phyloP scores from a whole-genome alignment of 2,329 filamentous ascomycete genomes.

The Alternaria solani region DNA sequence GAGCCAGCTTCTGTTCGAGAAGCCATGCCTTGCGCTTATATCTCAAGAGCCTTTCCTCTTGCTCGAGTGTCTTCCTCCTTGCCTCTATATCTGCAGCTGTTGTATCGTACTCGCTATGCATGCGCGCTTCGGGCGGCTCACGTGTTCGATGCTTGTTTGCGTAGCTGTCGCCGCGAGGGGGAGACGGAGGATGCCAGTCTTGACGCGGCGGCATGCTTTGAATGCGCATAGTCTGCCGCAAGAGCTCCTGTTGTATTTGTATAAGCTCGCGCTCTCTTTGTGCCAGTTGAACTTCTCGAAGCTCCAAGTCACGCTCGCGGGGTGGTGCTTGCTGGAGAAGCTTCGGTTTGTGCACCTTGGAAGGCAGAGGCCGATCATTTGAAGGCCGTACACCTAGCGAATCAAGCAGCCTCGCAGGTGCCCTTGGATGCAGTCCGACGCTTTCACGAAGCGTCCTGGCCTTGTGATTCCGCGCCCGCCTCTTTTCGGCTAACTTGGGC shows the following conservation, averaged over 20 bases:
- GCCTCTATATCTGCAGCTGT: slow-evolving; percentile 10
- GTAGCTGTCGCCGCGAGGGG: background rate
- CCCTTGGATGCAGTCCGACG: background rate
- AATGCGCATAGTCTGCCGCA: slow-evolving; percentile 3
- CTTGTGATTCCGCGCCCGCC: background rate
- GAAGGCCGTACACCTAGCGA: background rate
- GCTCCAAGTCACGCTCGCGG: slow-evolving; percentile 6
- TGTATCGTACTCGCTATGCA: background rate
- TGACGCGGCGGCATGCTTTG: background rate
- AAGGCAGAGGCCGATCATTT: background rate
- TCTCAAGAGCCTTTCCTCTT: slow-evolving; percentile 15
- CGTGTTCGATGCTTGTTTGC: background rate
- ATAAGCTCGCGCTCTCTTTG: slow-evolving; percentile 18
- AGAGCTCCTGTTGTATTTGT: slow-evolving; percentile 14
- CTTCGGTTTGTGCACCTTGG: background rate
- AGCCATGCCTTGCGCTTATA: slow-evolving; percentile 19
- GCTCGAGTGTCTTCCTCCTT: slow-evolving; percentile 14
- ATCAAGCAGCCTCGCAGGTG: background rate
- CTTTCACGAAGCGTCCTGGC: background rate
- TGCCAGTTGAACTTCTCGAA: slow-evolving; percentile 16
- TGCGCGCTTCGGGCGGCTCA: background rate
- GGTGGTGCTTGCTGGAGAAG: background rate
- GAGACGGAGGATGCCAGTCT: background rate
- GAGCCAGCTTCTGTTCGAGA: slow-evolving; percentile 17
- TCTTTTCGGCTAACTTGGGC: slow-evolving; percentile 2